Base-by-base conservation (phyloP, 306 rosid genomes). In the Castanea crenata region DNA sequence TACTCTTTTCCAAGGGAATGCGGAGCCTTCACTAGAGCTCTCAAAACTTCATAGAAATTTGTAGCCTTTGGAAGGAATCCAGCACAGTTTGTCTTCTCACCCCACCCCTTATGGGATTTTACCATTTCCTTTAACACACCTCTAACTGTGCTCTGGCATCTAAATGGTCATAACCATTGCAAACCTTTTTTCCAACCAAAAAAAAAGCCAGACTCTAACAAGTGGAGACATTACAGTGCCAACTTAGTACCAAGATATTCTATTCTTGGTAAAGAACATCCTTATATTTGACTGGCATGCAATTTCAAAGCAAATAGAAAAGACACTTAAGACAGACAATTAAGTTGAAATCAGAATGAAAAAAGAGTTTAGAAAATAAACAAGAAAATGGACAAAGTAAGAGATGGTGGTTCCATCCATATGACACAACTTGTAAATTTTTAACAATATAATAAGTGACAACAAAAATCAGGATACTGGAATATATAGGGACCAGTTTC, bases 401-500 rank as follows among this genome's bases (percentile, higher is more conserved):
- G 31, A 68, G 55, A 78, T 23, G 3, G 4, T 23, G 14, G 31
- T 59, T 20, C 65, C 13, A 23, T 21, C 34, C 29, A 59, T 20
- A 20, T 21, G 54, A 59, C 12, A 59, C 31, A 23, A 59, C 65
- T 23, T 23, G 59, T 16, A 59, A 9, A 25, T 21, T 46, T 55
- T 69, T 7, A 29, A 49, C 9, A 9, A 27, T 5, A 35, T 59
- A 59, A 18, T 7, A 41, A 27, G 64, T 27, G 41, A 21, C n/a
- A 7, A 9, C 9, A 46, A 71, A 55, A 69, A 58, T 78, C 13
- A 90, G 97, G 98, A 94, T 94, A 92, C 98, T 92, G 97, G 81
- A 94, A 90, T 74, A 94, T 63, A 55, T 91, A 94, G 74, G 98
- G 96, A 46, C 97, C 97, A 19, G 91, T 92, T 85, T 94, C 98